These are phyloP conservation scores for Aspergillus proliferans DNA, from an alignment of 2,329 filamentous ascomycete species.

Conservation along the genomic window DNA sequence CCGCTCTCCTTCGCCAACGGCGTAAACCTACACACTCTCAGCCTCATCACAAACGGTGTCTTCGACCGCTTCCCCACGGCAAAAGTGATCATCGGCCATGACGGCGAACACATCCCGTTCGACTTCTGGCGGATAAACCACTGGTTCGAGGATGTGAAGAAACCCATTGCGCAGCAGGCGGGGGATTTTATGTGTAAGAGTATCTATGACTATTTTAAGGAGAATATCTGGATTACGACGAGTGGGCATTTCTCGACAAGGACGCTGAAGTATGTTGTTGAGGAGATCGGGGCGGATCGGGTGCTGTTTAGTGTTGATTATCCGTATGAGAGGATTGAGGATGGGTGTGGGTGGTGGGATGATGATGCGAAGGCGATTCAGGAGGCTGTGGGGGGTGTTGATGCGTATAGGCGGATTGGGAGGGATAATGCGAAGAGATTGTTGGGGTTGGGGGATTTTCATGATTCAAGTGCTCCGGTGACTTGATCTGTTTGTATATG, in stretches of 20 bases:
- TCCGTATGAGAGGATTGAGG: slow-evolving; percentile 35
- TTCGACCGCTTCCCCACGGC: slow-evolving; percentile 45
- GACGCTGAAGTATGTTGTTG: slow-evolving; percentile 29
- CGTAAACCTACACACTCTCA: slow-evolving; percentile 53
- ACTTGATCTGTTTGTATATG: not conserved
- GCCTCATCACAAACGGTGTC: slow-evolving; percentile 46
- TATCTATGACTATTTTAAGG: slow-evolving; percentile 38
- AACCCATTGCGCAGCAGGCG: slow-evolving; percentile 22
- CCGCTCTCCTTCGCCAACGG: slow-evolving; percentile 55
- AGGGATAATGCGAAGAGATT: slow-evolving; percentile 43
- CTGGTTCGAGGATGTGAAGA: slow-evolving; percentile 37
- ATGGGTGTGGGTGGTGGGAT: slow-evolving; percentile 42
- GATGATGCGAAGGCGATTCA: slow-evolving; percentile 12
- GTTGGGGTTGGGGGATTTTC: slow-evolving; percentile 31
- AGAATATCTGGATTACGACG: slow-evolving; percentile 40
- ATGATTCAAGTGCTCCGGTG: slow-evolving; percentile 15
- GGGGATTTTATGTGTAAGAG: slow-evolving; percentile 33
- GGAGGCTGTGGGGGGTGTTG: not conserved
- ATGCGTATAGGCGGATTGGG: slow-evolving; percentile 35
- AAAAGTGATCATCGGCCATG: slow-evolving; percentile 44
- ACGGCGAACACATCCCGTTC: slow-evolving; percentile 47
- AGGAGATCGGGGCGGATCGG: slow-evolving; percentile 33
- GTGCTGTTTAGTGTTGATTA: slow-evolving; percentile 40
- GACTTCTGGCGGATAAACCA: slow-evolving; percentile 45
- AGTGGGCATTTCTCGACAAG: slow-evolving; percentile 37